phyloP scores from a whole-genome alignment of 2,329 filamentous ascomycete genomes.

The Claviceps sp. region DNA sequence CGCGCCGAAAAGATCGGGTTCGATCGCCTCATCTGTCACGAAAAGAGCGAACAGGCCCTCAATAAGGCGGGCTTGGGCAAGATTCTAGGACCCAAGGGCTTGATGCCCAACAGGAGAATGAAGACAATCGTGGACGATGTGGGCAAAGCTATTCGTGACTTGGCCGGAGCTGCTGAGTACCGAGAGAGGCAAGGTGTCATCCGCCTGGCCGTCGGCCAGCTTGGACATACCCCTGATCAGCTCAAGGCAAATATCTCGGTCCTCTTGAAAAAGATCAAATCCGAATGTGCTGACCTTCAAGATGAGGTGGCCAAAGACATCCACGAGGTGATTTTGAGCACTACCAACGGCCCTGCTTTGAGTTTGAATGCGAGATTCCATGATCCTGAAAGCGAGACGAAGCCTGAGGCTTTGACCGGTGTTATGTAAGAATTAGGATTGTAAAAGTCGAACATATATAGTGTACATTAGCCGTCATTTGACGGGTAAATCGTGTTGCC shows the following conservation, averaged over 20 bases:
- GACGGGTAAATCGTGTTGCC: constrained; percentile 10
- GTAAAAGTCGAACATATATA: constrained; percentile 10
- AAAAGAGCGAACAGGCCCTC: constrained; percentile 61
- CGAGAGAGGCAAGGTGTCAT: constrained; percentile 76
- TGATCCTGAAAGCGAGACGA: constrained; percentile 43
- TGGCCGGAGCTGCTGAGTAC: constrained; percentile 77
- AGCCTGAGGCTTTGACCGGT: constrained; percentile 36
- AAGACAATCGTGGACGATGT: constrained; percentile 83
- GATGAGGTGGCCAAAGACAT: constrained; percentile 31
- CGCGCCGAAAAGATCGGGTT: constrained; percentile 66
- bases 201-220: constrained; percentile 78
- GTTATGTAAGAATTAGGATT: constrained; percentile 31
- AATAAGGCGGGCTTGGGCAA: constrained; percentile 70
- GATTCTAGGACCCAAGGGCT: constrained; percentile 71
- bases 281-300: constrained; percentile 61
- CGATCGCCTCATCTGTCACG: constrained; percentile 79
- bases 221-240: constrained; percentile 79
- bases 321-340: constrained; percentile 63
- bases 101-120: constrained; percentile 85
- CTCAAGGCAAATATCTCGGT: constrained; percentile 72
- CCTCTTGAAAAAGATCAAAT: constrained; percentile 64
- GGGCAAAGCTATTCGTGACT: constrained; percentile 58
- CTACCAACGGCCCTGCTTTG: constrained; percentile 76
- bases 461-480: constrained; percentile 26
- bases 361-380: constrained; percentile 71